Evolutionary conservation across 352 stramenopile species (phyloP), one percentile per base, ranked within the genome.

Genomic region (Plasmopara viticola): DNA sequence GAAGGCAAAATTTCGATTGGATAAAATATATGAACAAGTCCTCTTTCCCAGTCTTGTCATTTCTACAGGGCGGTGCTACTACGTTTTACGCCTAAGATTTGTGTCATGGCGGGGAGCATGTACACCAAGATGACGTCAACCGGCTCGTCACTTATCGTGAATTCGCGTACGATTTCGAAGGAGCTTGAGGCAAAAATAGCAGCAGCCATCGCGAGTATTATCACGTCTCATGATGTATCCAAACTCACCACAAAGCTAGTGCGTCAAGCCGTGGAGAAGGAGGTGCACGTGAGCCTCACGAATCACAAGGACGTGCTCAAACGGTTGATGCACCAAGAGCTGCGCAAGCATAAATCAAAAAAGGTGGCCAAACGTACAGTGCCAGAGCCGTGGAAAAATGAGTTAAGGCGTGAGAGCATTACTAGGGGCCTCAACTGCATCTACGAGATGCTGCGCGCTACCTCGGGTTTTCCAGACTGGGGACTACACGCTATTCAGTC

Each of bases 251-350:
- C 80, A 31, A 90, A 90, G 46, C 48, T 92, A 40, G 81, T 94
- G 62, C 84, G 84, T 17, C 77, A 91, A 63, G 69, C 75, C 29
- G 81, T 94, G 44, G 84, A 94, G 60, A 92, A 90, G 53, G 74
- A 91, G 35, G 66, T 94, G n/a, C 70, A 69, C 57, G 78, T 94
- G 56, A 94, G 81, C 53, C 70, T 94, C 33, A 78, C 74, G 54
- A 90, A 83, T 69, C 84, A 94, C 71, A 92, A 92, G 53, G 84
- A 94, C 43, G 72, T 92, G 46, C 77, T 94, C 46, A 94, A 94
- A 73, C 81, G 84, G 14, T 60, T 94, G 25, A 90, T 94, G 81
- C 84, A 91, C 54, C 78, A 90, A 45, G 81, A 92, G 50, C 71
- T 92, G 30, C 74, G 81, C 34, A 84, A 85, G 37, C 62, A 86